Evolutionary conservation across 257 asterid genomes (phyloP).

Genomic region (Capsicum baccatum): DNA sequence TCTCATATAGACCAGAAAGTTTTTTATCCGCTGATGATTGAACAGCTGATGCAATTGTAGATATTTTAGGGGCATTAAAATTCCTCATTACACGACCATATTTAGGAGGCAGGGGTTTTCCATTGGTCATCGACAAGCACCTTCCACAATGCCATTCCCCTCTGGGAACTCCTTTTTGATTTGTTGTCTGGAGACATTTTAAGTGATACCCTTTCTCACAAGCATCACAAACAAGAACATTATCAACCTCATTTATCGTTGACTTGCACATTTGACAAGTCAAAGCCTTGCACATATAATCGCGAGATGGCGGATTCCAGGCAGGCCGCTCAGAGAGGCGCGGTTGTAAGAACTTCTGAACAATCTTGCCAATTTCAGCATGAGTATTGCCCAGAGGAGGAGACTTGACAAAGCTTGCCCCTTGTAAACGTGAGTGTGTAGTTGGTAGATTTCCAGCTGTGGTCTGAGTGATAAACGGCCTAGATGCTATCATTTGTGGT

Average conservation of each 20-base stretch:
- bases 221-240: slow-evolving; percentile 85
- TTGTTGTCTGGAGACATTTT: slow-evolving; percentile 77
- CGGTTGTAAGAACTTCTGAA: slow-evolving; percentile 77
- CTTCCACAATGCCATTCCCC: slow-evolving; percentile 97
- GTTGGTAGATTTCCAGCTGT: slow-evolving; percentile 46
- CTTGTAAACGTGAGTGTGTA: slow-evolving; percentile 52
- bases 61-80: slow-evolving; percentile 50
- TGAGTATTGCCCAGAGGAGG: slow-evolving; percentile 58
- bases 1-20: slow-evolving; percentile 53
- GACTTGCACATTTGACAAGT: slow-evolving; percentile 78
- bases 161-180: slow-evolving; percentile 73
- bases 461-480: slow-evolving; percentile 58
- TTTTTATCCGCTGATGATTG: slow-evolving; percentile 56
- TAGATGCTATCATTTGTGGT: slow-evolving; percentile 53
- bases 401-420: slow-evolving; percentile 48
- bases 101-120: slow-evolving; percentile 96
- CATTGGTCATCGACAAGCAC: slow-evolving; percentile 86
- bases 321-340: slow-evolving; percentile 54
- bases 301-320: slow-evolving; percentile 93
- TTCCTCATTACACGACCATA: slow-evolving; percentile 98
- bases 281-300: slow-evolving; percentile 80
- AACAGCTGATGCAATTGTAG: slow-evolving; percentile 49
- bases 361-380: slow-evolving; percentile 74
- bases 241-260: slow-evolving; percentile 65
- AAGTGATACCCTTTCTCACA: slow-evolving; percentile 96